These are phyloP conservation scores for Cercospora berteroae DNA, from an alignment of 2,329 filamentous ascomycete genomes.

Conservation along the genomic window DNA sequence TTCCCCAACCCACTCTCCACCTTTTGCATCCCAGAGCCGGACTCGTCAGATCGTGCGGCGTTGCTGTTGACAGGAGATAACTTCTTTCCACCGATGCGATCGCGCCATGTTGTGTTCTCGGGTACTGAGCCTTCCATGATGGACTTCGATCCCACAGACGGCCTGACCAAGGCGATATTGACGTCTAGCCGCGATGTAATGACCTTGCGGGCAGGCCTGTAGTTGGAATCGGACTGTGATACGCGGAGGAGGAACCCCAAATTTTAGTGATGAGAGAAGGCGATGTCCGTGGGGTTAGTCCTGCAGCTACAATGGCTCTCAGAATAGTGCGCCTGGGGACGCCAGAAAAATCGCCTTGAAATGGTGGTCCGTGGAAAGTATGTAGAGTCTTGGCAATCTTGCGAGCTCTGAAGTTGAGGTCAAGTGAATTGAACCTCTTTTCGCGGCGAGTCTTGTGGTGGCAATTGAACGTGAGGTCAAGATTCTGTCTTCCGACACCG, in stretches of 20 bases:
- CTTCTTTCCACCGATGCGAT: slow-evolving; percentile 5
- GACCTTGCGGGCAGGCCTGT: not conserved
- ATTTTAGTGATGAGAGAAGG: not conserved
- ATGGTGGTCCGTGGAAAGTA: not conserved
- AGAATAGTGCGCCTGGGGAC: not conserved
- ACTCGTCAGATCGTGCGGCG: not conserved
- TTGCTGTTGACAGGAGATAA: slow-evolving; percentile 6
- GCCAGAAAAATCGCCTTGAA: not conserved
- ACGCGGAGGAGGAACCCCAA: not conserved
- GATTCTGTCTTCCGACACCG: slow-evolving; percentile 22
- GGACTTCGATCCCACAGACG: not conserved
- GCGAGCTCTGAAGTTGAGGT: not conserved
- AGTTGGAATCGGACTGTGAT: not conserved
- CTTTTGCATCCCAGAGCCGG: slow-evolving; percentile 4
- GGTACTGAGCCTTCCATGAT: not conserved
- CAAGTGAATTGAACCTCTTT: not conserved
- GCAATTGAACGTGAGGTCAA: slow-evolving; percentile 21
- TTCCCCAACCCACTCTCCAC: not conserved
- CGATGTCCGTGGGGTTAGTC: too few relatives aligned
- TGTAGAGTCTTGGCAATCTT: not conserved
- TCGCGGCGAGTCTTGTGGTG: slow-evolving; percentile 18
- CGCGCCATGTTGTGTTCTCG: slow-evolving; percentile 35
- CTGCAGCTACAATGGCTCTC: not conserved
- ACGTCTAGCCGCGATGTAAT: not conserved
- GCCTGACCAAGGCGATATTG: not conserved